Evolutionary conservation across 2,329 filamentous ascomycete genomes (phyloP), one percentile per base, ranked within the genome.

Genomic region (Fonsecaea pedrosoi): DNA sequence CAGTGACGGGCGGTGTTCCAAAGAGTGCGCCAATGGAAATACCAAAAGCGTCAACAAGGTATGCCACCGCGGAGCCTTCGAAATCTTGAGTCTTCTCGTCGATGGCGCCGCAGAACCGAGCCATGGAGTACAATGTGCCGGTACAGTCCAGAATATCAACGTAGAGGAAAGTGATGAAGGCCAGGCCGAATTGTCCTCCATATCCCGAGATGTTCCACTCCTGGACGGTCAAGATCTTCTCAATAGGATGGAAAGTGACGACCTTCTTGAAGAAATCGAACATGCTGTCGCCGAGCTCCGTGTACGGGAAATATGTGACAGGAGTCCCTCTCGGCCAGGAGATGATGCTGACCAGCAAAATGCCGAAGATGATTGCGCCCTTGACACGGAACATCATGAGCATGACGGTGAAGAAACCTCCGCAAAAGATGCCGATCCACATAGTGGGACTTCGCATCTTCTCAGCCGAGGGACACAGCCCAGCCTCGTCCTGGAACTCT

Each of bases 201-300:
- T 92, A 88, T 4, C 82, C 82, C 7, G 84, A 80, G 30, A 96
- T 82, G 72, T 90, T 81, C 89, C 91, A 96, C 65, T 92, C 81
- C 75, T 92, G 90, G 1, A 89, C 92, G 38, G 83, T 85, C 13
- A 96, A 83, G 4, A 86, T 89, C 57, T 86, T 84, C 68, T 84
- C 76, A 75, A 96, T 96, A 5, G 87, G 85, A 75, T 94, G 92
- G 82, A 96, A 95, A 30, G 89, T 88, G 50, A 94, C 92, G 1
- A 96, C 91, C 76, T 92, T 86, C 78, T 91, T 92, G 86, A 96
- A 96, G 79, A 96, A 96, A 73, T 94, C 83, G 78, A 96, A 96
- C 48, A 82, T 82, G 73, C 84, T 84, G 76, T 94, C 83, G 48
- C 92, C 92, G 2, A 89, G 77, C 0, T 83, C 72, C 0, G 87